Base-by-base conservation (phyloP, 208 protist species). In the Trypanosoma congolense region DNA sequence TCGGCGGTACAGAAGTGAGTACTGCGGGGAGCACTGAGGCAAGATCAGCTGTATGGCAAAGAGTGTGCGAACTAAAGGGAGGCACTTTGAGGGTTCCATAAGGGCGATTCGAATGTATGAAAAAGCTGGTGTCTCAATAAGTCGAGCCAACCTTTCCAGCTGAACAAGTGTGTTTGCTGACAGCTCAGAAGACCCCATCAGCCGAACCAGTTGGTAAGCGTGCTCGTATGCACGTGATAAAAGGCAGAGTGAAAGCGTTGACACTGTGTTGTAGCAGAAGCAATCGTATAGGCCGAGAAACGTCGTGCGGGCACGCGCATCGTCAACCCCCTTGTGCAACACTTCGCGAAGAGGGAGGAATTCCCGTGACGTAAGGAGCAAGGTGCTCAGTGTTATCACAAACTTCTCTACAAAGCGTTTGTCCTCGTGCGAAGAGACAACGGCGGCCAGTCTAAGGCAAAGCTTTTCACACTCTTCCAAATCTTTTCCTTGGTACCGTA, bases 11-110 rank as follows among this genome's bases (percentile, higher is more conserved):
- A 90, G 61, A 30, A 60, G 19, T 10, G 47, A 77, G 56, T 92
- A 84, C 43, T 96, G 96, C 2, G 94, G 85, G 5, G 86, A 80
- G 45, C 62, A 80, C 64, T 98, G 97, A 18, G 97, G 97, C 19
- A 99, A 77, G 2, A 99, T 77, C 81, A 98, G 97, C 26, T 98
- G 76, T n/a, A 99, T 31, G 18, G 93, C 89, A 60, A 96, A 98
- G 0, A 99, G 77, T 12, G 83, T 79, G 60, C 96, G 87, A 41
- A 98, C 73, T 2, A 99, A 61, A 52, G 79, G 77, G 4, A 85
- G 73, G 64, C 93, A 82, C 18, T 75, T 54, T 0, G 74, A 62
- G 1, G 90, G 92, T 33, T 94, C 79, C 33, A 98, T 71, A 42
- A 99, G 67, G 14, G 92, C 80, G 29, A 98, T 70, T 2, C 97